Base-by-base conservation (phyloP, 495 filamentous ascomycete genomes). In the Acidomyces sp. region DNA sequence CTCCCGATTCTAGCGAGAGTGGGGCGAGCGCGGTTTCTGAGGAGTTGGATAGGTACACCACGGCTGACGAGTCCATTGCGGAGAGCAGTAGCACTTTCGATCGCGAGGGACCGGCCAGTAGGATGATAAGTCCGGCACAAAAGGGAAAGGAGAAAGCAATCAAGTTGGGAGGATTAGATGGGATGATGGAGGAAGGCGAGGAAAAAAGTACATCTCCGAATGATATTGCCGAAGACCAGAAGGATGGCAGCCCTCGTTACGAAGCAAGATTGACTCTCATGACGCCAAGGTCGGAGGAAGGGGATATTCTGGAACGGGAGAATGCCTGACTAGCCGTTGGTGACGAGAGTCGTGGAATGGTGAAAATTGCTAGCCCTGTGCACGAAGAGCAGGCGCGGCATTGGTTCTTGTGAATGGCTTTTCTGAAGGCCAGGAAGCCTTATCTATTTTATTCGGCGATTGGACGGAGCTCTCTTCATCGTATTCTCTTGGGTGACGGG, bases 1-100 rank as follows among this genome's bases (percentile, higher is more conserved):
- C 7, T 11, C 9, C 31, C 6, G 31, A 36, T 10, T 31, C 31
- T 17, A 32, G 25, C 6, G 37, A 47, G 7, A 24, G 28, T 27
- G 40, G 34, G n/a, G 21, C 34, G 3, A 17, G 22, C 24, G n/a
- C n/a, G n/a, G n/a, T n/a, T n/a, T n/a, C n/a, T n/a, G n/a, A n/a
- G n/a, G n/a, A n/a, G n/a, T n/a, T 39, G 12, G n/a, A 17, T 2
- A 24, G 28, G 11, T 49, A 49, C 27, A 38, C 34, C 35, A 49
- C 46, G 2, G 46, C 46, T 24, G 35, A 33, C 17, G 46, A 49
- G 18, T 30, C 29, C 21, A 25, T 28, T 12, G 7, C 5, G 30
- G 34, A 19, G 11, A 9, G 25, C 11, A 10, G 6, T 17, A 30
- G 22, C 20, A 6, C 28, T 4, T n/a, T n/a, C n/a, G 5, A 6